A percentile compares a stretch with the other conserved stretches of the same genome.
phyloP scores from a whole-genome alignment of 495 filamentous ascomycete genomes.

The Tuber melanosporum region DNA sequence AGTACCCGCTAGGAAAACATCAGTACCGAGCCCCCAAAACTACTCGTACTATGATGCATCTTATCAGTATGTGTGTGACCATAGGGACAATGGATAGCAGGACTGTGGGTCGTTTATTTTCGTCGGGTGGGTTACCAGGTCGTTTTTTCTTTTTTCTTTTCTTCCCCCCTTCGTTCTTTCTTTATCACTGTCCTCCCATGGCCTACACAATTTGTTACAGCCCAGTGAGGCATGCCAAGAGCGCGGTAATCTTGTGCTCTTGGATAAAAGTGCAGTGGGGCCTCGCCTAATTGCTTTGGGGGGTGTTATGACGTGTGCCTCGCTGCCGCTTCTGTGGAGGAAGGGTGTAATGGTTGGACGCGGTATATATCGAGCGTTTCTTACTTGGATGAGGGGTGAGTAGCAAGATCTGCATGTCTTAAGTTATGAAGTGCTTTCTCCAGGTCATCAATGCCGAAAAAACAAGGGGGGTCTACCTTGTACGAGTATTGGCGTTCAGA shows the following conservation, averaged over 20 bases:
- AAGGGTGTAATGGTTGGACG: not conserved
- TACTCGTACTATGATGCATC: not conserved
- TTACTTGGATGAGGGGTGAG: not conserved
- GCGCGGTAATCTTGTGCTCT: not conserved
- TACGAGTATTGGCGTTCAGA: too few relatives aligned
- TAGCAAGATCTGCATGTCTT: not conserved
- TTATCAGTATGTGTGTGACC: not conserved
- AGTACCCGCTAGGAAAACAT: not conserved
- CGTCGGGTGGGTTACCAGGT: not conserved
- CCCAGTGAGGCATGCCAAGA: not conserved
- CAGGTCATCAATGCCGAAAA: too few relatives aligned
- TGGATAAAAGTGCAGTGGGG: not conserved
- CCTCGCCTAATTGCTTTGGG: not conserved
- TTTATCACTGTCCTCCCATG: not conserved
- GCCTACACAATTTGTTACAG: not conserved
- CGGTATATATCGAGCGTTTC: not conserved
- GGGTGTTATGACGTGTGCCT: not conserved
- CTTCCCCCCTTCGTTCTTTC: not conserved
- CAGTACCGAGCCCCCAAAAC: not conserved
- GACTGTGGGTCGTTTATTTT: not conserved
- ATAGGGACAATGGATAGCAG: not conserved
- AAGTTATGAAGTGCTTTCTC: not conserved
- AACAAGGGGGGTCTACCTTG: too few relatives aligned
- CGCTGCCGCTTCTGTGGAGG: not conserved
- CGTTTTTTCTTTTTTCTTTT: too few relatives aligned